A percentile compares a stretch with the other conserved stretches of the same genome.
Conservation (phyloP, 2,329 filamentous ascomycete species). For the Aureobasidium leucospermi region DNA sequence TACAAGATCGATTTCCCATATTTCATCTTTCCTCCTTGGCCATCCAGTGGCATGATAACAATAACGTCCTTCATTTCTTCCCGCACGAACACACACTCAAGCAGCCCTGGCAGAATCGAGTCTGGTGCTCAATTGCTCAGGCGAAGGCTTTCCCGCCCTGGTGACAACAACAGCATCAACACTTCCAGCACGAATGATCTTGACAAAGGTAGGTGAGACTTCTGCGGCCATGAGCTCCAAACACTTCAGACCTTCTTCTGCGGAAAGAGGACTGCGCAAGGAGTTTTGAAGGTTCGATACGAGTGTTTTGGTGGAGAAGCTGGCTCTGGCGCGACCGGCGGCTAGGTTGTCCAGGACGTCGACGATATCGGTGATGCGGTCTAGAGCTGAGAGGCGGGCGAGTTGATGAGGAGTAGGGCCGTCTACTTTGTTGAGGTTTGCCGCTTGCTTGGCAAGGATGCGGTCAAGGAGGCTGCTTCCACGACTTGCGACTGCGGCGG, state of each 20-base stretch:
- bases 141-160: conserved; percentile 20
- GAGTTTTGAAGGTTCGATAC: conserved; percentile 38
- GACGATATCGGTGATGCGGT: conserved; percentile 39
- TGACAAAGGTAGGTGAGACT: conserved; percentile 37
- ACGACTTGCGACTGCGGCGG: conserved; percentile 30
- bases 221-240: conserved; percentile 38
- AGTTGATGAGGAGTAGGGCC: conserved; percentile 36
- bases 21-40: neutral
- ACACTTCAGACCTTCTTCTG: conserved; percentile 37
- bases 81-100: neutral
- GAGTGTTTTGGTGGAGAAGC: conserved; percentile 37
- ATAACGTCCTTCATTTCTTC: neutral
- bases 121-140: neutral
- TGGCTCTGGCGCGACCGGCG: conserved; percentile 30
- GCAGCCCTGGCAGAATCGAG: neutral
- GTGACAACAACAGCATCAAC: conserved; percentile 39
- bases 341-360: conserved; percentile 37
- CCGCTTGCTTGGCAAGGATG: conserved; percentile 43
- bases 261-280: conserved; percentile 38
- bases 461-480: conserved; percentile 42
- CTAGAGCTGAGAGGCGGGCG: conserved; percentile 39
- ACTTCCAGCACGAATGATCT: conserved; percentile 30
- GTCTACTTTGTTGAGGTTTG: conserved; percentile 29
- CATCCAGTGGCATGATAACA: neutral
- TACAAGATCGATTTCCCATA: neutral